These are phyloP conservation scores for Orbilia brochopaga DNA, from an alignment of 2,329 filamentous ascomycete species.

Conservation along the genomic window DNA sequence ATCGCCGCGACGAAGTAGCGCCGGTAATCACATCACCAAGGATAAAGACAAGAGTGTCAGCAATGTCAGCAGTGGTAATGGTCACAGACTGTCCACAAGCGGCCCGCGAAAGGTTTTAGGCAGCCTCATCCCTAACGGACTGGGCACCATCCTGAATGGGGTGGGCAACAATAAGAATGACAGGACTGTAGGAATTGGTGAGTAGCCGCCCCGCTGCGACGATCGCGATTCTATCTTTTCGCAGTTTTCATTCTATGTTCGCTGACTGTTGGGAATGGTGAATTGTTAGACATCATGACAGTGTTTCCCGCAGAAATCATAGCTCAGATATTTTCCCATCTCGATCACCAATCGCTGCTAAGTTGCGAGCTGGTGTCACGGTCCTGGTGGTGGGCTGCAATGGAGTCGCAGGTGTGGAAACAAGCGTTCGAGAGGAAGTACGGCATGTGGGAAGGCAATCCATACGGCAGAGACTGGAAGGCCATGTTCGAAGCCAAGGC, in stretches of 20 bases:
- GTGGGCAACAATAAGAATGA: conserved; percentile 12
- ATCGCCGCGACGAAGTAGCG: conserved; percentile 13
- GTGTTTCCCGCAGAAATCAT: conserved; percentile 67
- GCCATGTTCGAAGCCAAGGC: conserved; percentile 79
- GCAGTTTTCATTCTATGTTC: background rate
- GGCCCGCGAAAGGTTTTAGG: conserved; percentile 19
- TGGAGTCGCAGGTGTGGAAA: conserved; percentile 68
- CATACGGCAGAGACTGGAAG: conserved; percentile 77
- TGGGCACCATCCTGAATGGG: conserved; percentile 28
- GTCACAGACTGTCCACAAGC: background rate
- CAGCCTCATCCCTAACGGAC: conserved; percentile 24
- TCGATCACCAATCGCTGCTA: conserved; percentile 66
- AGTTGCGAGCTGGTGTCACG: conserved; percentile 65
- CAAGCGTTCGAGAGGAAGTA: conserved; percentile 67
- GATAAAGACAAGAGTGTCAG: background rate
- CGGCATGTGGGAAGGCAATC: conserved; percentile 64
- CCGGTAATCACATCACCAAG: background rate
- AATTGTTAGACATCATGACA: conserved; percentile 62
- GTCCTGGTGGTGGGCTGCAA: conserved; percentile 65
- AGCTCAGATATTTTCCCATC: conserved; percentile 66
- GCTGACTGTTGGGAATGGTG: background rate
- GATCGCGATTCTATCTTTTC: background rate
- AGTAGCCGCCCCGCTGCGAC: background rate
- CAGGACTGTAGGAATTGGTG: conserved; percentile 25
- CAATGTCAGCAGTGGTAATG: conserved; percentile 14